These are phyloP conservation scores for Cruciata laevipes DNA, from an alignment of 257 asterid genomes.

Conservation along the genomic window DNA sequence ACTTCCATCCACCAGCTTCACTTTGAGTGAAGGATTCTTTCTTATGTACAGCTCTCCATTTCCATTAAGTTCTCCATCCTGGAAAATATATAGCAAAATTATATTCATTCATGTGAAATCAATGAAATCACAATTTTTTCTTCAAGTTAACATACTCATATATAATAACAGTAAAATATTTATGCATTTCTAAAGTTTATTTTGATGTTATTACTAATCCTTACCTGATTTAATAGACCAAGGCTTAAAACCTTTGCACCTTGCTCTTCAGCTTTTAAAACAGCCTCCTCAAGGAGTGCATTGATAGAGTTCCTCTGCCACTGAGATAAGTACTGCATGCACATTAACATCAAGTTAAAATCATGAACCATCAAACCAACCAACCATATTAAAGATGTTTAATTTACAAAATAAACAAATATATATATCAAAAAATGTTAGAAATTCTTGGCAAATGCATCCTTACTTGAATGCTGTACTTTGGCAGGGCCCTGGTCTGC, in stretches of 20 bases:
- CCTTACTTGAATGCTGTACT: conserved; percentile 58
- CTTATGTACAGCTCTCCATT: conserved; percentile 29
- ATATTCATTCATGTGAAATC: too few species aligned
- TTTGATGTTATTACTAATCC: not conserved
- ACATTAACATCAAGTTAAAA: not conserved
- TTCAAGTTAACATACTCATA: too few species aligned
- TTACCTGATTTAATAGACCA: conserved; percentile 73
- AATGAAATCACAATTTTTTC: too few species aligned
- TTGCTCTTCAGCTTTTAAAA: conserved; percentile 51
- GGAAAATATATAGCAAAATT: not conserved
- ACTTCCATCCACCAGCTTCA: conserved; percentile 39
- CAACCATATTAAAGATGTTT: not conserved
- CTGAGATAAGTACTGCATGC: conserved; percentile 38
- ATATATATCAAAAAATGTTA: not conserved
- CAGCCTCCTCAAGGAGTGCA: conserved; percentile 55
- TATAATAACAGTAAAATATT: too few species aligned
- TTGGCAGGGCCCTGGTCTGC: conserved; percentile 85
- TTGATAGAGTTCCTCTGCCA: conserved; percentile 51
- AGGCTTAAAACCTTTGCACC: conserved; percentile 63
- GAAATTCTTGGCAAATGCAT: not conserved
- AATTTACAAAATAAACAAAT: not conserved
- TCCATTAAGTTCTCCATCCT: conserved; percentile 25
- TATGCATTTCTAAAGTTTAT: too few species aligned
- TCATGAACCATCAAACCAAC: not conserved
- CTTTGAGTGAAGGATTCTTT: conserved; percentile 20